Evolutionary conservation across 2,329 filamentous ascomycete species (phyloP).

Genomic region (Stachybotrys elegans): DNA sequence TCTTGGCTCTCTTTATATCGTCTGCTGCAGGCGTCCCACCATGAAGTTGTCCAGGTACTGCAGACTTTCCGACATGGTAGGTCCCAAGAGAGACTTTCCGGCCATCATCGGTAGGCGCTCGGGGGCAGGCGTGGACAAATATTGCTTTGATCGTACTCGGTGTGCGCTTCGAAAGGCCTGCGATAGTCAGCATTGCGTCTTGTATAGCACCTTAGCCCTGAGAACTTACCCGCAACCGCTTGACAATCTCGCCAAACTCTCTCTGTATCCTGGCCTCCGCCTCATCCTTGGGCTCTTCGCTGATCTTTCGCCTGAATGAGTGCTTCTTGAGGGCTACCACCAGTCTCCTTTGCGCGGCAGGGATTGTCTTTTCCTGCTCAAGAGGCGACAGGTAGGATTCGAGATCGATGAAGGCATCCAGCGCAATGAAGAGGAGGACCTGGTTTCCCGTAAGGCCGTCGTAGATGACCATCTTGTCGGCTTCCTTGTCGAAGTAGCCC

Average conservation of each 20-base stretch:
- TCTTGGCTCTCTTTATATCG: neutral
- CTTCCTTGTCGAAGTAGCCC: slow-evolving; percentile 15
- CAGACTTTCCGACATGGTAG: neutral
- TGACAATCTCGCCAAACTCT: slow-evolving; percentile 22
- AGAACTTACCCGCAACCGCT: slow-evolving; percentile 20
- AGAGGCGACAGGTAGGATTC: slow-evolving; percentile 20
- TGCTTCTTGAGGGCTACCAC: slow-evolving; percentile 14
- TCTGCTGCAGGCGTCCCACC: neutral
- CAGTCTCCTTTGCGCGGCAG: slow-evolving; percentile 18
- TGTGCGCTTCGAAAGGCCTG: slow-evolving; percentile 26
- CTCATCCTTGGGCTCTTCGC: slow-evolving; percentile 4
- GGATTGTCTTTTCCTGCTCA: slow-evolving; percentile 17
- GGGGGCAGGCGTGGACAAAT: slow-evolving; percentile 23
- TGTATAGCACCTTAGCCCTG: neutral
- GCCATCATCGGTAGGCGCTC: slow-evolving; percentile 29
- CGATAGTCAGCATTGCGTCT: neutral
- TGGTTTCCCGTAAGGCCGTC: slow-evolving; percentile 31
- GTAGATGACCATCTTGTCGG: slow-evolving; percentile 19
- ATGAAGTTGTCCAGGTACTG: slow-evolving; percentile 1
- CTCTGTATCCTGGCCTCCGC: slow-evolving; percentile 14
- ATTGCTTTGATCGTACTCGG: slow-evolving; percentile 18
- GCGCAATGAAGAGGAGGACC: slow-evolving; percentile 24
- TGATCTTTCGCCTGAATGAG: slow-evolving; percentile 14
- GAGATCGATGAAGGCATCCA: slow-evolving; percentile 30
- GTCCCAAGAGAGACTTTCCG: slow-evolving; percentile 20